phyloP scores from a whole-genome alignment of 768 basidiomycete species.

The Lactifluus rugatus region DNA sequence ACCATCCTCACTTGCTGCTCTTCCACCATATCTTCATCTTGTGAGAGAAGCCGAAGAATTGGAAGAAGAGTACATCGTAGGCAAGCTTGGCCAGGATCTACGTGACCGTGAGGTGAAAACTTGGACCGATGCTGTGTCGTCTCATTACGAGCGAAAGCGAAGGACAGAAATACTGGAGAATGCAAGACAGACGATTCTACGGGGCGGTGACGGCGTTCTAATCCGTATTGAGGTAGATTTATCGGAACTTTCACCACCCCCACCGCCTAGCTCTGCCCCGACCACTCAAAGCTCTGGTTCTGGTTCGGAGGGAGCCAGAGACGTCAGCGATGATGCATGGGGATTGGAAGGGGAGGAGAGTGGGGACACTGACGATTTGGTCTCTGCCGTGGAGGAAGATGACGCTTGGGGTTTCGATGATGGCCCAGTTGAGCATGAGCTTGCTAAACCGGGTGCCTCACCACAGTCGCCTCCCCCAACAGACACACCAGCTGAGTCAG shows the following conservation, averaged over 20 bases:
- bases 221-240: constrained; percentile 28
- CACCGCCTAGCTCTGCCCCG: background rate
- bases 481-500: constrained; percentile 19
- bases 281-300: constrained; percentile 5
- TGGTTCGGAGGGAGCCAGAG: constrained; percentile 16
- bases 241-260: background rate
- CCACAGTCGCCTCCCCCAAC: constrained; percentile 7
- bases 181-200: constrained; percentile 47
- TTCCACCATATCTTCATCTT: constrained; percentile 55
- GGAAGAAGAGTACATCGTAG: constrained; percentile 46
- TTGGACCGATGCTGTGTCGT: constrained; percentile 60
- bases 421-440: constrained; percentile 33
- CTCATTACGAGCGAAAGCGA: constrained; percentile 73
- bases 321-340: constrained; percentile 34
- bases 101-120: constrained; percentile 46
- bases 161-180: constrained; percentile 54
- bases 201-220: constrained; percentile 29
- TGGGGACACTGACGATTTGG: constrained; percentile 17
- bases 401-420: constrained; percentile 36
- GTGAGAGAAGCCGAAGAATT: constrained; percentile 51
- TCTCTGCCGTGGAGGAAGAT: constrained; percentile 22
- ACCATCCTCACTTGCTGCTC: constrained; percentile 49
- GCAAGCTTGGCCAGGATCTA: constrained; percentile 38
- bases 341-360: constrained; percentile 33
- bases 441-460: background rate